Evolutionary conservation across 768 basidiomycete genomes (phyloP).

Genomic region (Pulveroboletus sp.): DNA sequence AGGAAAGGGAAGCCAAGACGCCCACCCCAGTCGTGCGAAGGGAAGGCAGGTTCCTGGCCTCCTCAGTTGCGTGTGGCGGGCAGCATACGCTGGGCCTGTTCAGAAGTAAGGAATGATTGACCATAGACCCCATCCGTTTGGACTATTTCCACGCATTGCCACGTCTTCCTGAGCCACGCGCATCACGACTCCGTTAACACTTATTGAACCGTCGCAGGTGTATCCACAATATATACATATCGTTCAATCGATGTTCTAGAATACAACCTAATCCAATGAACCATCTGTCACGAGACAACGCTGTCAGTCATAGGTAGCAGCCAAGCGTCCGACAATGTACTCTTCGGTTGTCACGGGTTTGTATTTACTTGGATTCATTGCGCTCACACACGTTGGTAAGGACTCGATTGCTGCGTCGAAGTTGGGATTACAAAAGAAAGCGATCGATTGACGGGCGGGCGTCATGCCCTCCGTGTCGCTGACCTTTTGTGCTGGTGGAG

Average conservation of each 20-base stretch:
- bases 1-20: slow-evolving; percentile 56
- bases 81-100: slow-evolving; percentile 75
- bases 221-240: slow-evolving; percentile 13
- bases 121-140: slow-evolving; percentile 16
- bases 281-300: neutral
- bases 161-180: slow-evolving; percentile 13
- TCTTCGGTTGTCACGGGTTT: slow-evolving; percentile 66
- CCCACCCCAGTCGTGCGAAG: slow-evolving; percentile 67
- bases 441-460: slow-evolving; percentile 72
- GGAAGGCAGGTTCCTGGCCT: slow-evolving; percentile 58
- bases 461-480: slow-evolving; percentile 51
- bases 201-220: slow-evolving; percentile 18
- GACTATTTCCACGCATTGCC: slow-evolving; percentile 15
- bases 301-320: slow-evolving; percentile 50
- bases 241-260: slow-evolving; percentile 9
- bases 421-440: slow-evolving; percentile 87
- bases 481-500: slow-evolving; percentile 52
- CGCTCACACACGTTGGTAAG: slow-evolving; percentile 52
- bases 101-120: slow-evolving; percentile 48
- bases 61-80: slow-evolving; percentile 63
- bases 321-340: slow-evolving; percentile 71
- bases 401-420: slow-evolving; percentile 63
- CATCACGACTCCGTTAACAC: slow-evolving; percentile 17
- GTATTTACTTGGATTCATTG: slow-evolving; percentile 57
- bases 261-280: slow-evolving; percentile 1